Evolutionary conservation across 768 basidiomycete species (phyloP).

Genomic region (Gloeophyllum trabeum): DNA sequence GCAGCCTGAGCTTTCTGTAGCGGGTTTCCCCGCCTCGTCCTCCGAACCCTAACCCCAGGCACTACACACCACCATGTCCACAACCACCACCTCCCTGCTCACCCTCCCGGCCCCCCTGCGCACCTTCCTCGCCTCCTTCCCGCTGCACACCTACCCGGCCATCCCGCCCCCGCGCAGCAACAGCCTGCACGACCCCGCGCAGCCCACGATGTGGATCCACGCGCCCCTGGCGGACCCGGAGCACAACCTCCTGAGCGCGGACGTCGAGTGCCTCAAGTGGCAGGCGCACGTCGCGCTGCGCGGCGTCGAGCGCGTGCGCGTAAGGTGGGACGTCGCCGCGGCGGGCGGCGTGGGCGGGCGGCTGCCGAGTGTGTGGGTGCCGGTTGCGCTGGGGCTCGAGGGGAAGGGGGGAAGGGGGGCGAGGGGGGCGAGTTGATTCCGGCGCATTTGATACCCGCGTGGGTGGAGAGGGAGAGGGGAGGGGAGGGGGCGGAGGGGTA

Average conservation of each 20-base stretch:
- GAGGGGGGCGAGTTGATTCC: conserved; percentile 41
- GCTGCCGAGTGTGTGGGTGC: conserved; percentile 64
- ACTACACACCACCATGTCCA: too few relatives aligned
- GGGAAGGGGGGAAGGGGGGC: conserved; percentile 12
- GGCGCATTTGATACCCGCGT: conserved; percentile 58
- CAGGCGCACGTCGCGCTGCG: conserved; percentile 74
- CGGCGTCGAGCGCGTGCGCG: conserved; percentile 33
- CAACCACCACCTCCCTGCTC: conserved; percentile 3
- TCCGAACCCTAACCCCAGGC: too few relatives aligned
- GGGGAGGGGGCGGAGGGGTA: conserved; percentile 42
- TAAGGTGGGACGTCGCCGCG: conserved; percentile 59
- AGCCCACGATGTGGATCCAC: conserved; percentile 57
- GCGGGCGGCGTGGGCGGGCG: conserved; percentile 61
- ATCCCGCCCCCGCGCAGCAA: conserved; percentile 1
- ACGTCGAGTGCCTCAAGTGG: conserved; percentile 87
- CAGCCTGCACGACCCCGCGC: conserved; percentile 7
- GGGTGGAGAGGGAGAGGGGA: conserved; percentile 49
- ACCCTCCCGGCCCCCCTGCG: conserved; percentile 28
- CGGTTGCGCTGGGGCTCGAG: conserved; percentile 11
- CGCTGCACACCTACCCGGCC: conserved; percentile 13
- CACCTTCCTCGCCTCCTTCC: conserved; percentile 29
- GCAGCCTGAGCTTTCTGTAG: too few relatives aligned
- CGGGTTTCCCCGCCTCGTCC: too few relatives aligned
- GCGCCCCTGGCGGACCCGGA: conserved; percentile 25
- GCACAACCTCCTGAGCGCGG: conserved; percentile 43